Evolutionary conservation across 2,329 filamentous ascomycete genomes (phyloP), one percentile per base, ranked within the genome.

Genomic region (Sporothrix dimorphospora): DNA sequence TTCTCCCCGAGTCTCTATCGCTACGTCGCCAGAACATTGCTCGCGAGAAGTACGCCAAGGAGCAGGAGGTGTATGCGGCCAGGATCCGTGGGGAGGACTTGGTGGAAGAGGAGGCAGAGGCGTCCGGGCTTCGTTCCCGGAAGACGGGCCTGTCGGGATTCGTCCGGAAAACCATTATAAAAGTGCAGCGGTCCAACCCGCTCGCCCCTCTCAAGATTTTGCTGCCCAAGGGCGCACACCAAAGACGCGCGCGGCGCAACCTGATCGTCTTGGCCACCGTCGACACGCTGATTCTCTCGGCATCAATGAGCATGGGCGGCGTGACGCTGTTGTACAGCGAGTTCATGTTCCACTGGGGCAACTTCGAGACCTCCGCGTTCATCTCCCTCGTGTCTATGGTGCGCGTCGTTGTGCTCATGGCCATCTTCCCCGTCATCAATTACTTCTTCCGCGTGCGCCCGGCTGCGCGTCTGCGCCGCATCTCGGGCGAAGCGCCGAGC

Each of bases 1-100:
- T 92, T 40, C 86, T 97, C 1, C 96, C 96, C 0, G 96, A 99
- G 78, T 98, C 94, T 0, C 82, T 98, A 0, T 92, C 92, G 8
- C 88, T 89, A 78, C 88, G 89, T 72, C 89, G 92, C 5, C 94
- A 95, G 80, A 79, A 86, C 38, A 81, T 86, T 3, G 94, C 94
- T 0, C 88, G 89, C 14, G 90, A 94, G 72, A 93, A 91, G 77
- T 86, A 92, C 77, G 82, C 78, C 1, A 81, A 81, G 57, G 83
- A 87, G 61, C 78, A 82, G 69, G 81, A 84, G 38, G 76, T 79
- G 1, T 76, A 80, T 57, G 84, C 83, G 9, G 70, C 57, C 21
- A 4, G 12, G 12, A 38, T 57, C 51, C 78, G 79, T 49, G 70
- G 69, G 16, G 70, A 72, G n/a, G 53, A 74, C 12, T 61, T 76